A percentile compares a stretch with the other conserved stretches of the same genome.
phyloP scores from a whole-genome alignment of 352 stramenopile genomes.

The Phytophthora citrophthora region DNA sequence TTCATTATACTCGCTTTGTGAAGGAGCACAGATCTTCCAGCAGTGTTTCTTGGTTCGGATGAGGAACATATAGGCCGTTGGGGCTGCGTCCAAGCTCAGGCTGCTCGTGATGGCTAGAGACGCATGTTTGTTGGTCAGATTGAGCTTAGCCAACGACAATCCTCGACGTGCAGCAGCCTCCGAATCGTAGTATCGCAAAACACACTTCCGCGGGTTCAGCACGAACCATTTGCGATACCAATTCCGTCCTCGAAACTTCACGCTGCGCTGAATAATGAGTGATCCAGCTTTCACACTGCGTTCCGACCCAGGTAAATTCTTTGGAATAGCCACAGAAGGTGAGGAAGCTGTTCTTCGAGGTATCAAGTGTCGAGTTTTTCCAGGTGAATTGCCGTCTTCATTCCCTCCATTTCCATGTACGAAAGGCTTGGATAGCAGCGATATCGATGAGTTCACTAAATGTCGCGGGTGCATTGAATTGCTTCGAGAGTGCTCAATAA shows the following conservation, averaged over 20 bases:
- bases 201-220: constrained; percentile 62
- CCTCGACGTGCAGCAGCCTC: constrained; percentile 60
- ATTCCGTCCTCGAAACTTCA: constrained; percentile 73
- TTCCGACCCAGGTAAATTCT: constrained; percentile 7
- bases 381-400: constrained; percentile 26
- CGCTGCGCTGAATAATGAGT: constrained; percentile 74
- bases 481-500: constrained; percentile 71
- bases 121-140: constrained; percentile 66
- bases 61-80: constrained; percentile 73
- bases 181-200: constrained; percentile 79
- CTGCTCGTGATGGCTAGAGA: constrained; percentile 70
- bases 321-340: constrained; percentile 11
- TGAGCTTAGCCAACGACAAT: constrained; percentile 68
- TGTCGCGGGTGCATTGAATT: constrained; percentile 64
- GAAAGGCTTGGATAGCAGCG: constrained; percentile 76
- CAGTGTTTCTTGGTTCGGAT: constrained; percentile 67
- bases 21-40: constrained; percentile 75
- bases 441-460: constrained; percentile 78
- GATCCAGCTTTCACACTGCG: constrained; percentile 48
- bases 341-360: constrained; percentile 23
- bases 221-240: constrained; percentile 89
- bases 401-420: constrained; percentile 29
- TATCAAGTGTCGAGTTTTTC: constrained; percentile 35
- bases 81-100: constrained; percentile 56
- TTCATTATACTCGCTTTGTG: constrained; percentile 61